Evolutionary conservation across 2,329 filamentous ascomycete genomes (phyloP).

Genomic region (Zalaria obscura): DNA sequence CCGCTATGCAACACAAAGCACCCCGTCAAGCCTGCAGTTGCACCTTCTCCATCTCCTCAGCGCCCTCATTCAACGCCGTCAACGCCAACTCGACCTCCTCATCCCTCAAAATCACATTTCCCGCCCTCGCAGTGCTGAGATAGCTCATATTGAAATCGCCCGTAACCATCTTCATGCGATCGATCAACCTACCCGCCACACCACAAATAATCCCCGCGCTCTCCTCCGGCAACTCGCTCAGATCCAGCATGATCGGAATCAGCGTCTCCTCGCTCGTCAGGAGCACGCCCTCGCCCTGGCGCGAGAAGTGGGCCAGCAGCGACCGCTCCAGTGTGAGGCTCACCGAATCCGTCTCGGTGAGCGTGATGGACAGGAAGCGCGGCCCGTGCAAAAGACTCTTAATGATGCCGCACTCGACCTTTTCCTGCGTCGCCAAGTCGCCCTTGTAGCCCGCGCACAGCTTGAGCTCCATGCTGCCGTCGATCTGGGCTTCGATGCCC

Average conservation of each 20-base stretch:
- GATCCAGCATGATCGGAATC: conserved; percentile 77
- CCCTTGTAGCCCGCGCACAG: conserved; percentile 57
- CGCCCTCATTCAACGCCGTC: conserved; percentile 40
- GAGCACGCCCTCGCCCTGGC: conserved; percentile 43
- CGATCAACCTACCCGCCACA: conserved; percentile 69
- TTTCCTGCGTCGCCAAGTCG: conserved; percentile 25
- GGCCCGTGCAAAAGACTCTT: conserved; percentile 33
- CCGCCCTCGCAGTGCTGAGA: conserved; percentile 74
- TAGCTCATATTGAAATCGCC: conserved; percentile 61
- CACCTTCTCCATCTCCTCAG: conserved; percentile 8
- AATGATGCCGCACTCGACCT: conserved; percentile 32
- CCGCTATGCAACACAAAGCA: background rate
- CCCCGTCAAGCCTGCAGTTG: background rate
- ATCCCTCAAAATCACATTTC: conserved; percentile 72
- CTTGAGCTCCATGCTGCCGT: conserved; percentile 54
- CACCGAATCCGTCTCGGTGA: conserved; percentile 59
- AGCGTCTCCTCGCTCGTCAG: conserved; percentile 58
- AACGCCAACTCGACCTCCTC: conserved; percentile 63
- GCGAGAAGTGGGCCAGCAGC: conserved; percentile 41
- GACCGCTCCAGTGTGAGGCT: conserved; percentile 59
- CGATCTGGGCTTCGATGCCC: conserved; percentile 59
- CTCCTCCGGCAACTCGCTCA: conserved; percentile 67
- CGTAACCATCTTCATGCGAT: conserved; percentile 42
- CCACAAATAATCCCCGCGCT: conserved; percentile 92
- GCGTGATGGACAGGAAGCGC: conserved; percentile 58